Evolutionary conservation across 805 yeast genomes (phyloP).

Genomic region (Candida mattraensis): DNA sequence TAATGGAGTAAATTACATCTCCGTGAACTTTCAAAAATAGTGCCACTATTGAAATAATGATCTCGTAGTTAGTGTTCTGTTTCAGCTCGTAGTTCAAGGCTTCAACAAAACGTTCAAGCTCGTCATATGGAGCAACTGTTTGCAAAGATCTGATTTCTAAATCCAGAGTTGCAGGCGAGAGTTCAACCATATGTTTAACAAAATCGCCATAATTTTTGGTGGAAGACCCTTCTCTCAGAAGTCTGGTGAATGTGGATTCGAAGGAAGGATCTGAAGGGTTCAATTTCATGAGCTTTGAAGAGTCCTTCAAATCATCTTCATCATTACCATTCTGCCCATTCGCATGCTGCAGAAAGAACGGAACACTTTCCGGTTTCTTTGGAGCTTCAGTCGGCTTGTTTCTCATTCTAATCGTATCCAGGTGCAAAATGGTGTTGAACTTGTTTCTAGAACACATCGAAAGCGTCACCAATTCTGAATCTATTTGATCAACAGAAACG

Average conservation of each 20-base stretch:
- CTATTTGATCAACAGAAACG: constrained; percentile 62
- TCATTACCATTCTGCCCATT: constrained; percentile 68
- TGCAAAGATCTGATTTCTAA: constrained; percentile 82
- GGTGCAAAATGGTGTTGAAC: constrained; percentile 72
- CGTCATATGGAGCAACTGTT: constrained; percentile 62
- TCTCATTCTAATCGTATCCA: constrained; percentile 81
- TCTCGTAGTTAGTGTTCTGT: constrained; percentile 64
- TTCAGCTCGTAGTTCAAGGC: constrained; percentile 63
- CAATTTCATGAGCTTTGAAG: constrained; percentile 35
- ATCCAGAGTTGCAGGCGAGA: constrained; percentile 80
- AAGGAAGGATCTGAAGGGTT: constrained; percentile 43
- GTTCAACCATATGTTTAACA: constrained; percentile 50
- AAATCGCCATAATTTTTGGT: constrained; percentile 46
- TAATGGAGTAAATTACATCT: constrained; percentile 55
- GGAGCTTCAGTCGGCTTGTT: constrained; percentile 90
- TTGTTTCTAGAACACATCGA: constrained; percentile 76
- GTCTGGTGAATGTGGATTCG: constrained; percentile 72
- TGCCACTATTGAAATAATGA: constrained; percentile 77
- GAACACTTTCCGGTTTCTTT: constrained; percentile 75
- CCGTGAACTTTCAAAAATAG: constrained; percentile 78
- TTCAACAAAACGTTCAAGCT: constrained; percentile 62
- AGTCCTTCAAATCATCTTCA: constrained; percentile 54
- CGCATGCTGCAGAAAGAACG: constrained; percentile 72
- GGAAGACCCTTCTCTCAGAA: constrained; percentile 54
- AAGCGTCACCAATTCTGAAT: constrained; percentile 63